Percentiles rank a stretch among this genome's conserved stretches.
phyloP scores from a whole-genome alignment of 2,329 filamentous ascomycete species.

The Xylaria sp. region DNA sequence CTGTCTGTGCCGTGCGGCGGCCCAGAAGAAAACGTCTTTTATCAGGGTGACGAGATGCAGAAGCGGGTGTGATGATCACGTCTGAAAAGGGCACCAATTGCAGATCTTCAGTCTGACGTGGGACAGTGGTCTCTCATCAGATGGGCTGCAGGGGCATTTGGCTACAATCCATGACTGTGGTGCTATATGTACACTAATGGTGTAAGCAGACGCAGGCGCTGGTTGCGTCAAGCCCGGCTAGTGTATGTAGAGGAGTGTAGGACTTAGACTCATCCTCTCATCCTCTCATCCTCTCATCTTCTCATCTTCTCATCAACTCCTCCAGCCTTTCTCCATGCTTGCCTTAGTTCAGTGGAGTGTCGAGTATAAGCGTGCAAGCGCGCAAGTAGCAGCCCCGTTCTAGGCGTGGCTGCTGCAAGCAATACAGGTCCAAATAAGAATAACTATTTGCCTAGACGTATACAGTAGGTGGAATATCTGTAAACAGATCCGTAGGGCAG shows the following conservation, averaged over 20 bases:
- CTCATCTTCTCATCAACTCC: background rate
- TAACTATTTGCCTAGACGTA: slow-evolving; percentile 15
- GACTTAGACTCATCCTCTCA: slow-evolving; percentile 4
- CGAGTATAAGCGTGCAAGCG: background rate
- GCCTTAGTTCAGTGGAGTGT: background rate
- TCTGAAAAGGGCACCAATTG: slow-evolving; percentile 31
- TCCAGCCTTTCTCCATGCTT: slow-evolving; percentile 13
- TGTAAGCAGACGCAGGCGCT: slow-evolving; percentile 25
- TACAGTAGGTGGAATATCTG: slow-evolving; percentile 6
- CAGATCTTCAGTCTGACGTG: slow-evolving; percentile 37
- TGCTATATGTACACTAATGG: slow-evolving; percentile 19
- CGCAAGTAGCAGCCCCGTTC: too few species aligned
- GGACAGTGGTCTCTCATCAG: slow-evolving; percentile 31
- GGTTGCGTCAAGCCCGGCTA: slow-evolving; percentile 11
- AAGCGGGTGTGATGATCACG: slow-evolving; percentile 28
- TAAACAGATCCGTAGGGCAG: slow-evolving; percentile 23
- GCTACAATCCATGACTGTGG: slow-evolving; percentile 10
- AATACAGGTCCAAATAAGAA: slow-evolving; percentile 30
- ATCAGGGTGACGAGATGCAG: slow-evolving; percentile 21
- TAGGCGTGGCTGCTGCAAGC: slow-evolving; percentile 5
- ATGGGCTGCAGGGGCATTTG: slow-evolving; percentile 33
- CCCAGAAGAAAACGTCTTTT: slow-evolving; percentile 25
- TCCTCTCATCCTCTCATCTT: background rate
- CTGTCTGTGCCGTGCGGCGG: slow-evolving; percentile 7
- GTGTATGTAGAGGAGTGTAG: slow-evolving; percentile 2